These are phyloP conservation scores for Coniochaeta pulveracea DNA, from an alignment of 2,329 filamentous ascomycete species.

Conservation along the genomic window DNA sequence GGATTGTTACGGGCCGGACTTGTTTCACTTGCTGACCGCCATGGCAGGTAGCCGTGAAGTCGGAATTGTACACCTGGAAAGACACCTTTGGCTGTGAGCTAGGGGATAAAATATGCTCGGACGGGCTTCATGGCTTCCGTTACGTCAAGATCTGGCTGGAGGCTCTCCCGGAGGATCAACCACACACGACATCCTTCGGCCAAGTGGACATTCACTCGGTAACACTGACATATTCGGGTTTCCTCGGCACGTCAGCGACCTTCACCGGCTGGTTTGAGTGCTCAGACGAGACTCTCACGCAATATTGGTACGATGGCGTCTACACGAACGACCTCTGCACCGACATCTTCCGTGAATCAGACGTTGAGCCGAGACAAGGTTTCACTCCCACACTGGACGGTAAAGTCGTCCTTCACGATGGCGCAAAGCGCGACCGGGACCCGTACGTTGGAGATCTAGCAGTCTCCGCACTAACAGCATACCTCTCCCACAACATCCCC, in stretches of 20 bases:
- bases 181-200: conserved; percentile 29
- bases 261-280: conserved; percentile 41
- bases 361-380: conserved; percentile 35
- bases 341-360: conserved; percentile 31
- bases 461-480: conserved; percentile 34
- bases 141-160: conserved; percentile 37
- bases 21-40: background rate
- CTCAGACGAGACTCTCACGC: conserved; percentile 33
- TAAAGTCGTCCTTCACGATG: conserved; percentile 36
- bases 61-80: conserved; percentile 30
- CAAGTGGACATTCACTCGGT: conserved; percentile 30
- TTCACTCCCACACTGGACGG: conserved; percentile 28
- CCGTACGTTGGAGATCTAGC: conserved; percentile 41
- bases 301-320: conserved; percentile 41
- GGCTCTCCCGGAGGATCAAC: conserved; percentile 28
- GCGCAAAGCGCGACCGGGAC: conserved; percentile 39
- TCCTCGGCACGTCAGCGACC: conserved; percentile 33
- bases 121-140: conserved; percentile 41
- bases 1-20: too few relatives aligned
- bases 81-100: conserved; percentile 30
- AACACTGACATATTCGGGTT: conserved; percentile 29
- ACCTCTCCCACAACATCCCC: conserved; percentile 30
- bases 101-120: conserved; percentile 31
- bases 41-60: conserved; percentile 29
- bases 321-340: conserved; percentile 40